Evolutionary conservation across 2,329 filamentous ascomycete species (phyloP).

Genomic region (Trichoderma sp.): DNA sequence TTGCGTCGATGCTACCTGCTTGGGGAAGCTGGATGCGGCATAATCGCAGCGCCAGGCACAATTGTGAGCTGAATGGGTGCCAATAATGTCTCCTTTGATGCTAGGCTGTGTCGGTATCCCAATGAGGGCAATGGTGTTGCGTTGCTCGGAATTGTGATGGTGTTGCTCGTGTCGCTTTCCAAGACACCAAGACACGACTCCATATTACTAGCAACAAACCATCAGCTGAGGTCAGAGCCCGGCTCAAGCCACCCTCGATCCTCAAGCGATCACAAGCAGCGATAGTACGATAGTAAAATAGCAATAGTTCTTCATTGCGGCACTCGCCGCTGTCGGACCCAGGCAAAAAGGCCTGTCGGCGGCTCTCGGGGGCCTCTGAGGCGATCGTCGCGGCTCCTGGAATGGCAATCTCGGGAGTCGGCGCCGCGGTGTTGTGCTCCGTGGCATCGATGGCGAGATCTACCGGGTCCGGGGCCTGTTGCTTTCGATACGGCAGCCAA

Average conservation of each 20-base stretch:
- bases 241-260: not conserved
- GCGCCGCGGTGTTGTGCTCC: conserved; percentile 20
- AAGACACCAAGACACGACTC: not conserved
- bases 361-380: not conserved
- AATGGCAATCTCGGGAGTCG: conserved; percentile 10
- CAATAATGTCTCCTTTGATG: not conserved
- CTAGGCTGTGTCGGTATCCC: not conserved
- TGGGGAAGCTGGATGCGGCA: not conserved
- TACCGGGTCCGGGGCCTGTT: not conserved
- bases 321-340: not conserved
- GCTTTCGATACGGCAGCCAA: not conserved
- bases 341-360: not conserved
- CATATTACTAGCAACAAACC: not conserved
- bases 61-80: not conserved
- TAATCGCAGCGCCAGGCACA: not conserved
- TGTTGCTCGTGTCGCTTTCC: not conserved
- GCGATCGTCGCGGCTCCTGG: conserved; percentile 13
- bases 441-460: conserved; percentile 13
- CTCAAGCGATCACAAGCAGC: not conserved
- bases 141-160: not conserved
- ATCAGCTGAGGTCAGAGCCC: conserved; percentile 19
- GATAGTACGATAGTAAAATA: not conserved
- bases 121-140: not conserved
- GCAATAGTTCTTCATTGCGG: not conserved
- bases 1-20: not conserved